Conservation (phyloP, 75 land plant genomes). For the Ceratopteris richardii region DNA sequence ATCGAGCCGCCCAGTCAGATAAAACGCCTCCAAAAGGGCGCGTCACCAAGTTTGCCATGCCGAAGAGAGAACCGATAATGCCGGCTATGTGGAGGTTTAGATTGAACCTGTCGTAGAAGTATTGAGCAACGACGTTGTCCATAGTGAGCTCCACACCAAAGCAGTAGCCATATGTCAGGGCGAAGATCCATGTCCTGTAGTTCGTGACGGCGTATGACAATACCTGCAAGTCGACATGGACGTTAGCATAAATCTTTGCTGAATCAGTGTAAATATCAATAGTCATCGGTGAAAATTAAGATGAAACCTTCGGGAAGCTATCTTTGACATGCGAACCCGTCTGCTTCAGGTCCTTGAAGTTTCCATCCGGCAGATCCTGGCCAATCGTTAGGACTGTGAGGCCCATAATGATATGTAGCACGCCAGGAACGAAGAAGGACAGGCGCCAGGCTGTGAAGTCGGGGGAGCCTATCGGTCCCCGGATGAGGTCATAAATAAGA, state of each 20-base stretch:
- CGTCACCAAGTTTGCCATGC: slow-evolving; percentile 57
- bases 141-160: slow-evolving; percentile 66
- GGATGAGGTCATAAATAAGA: slow-evolving; percentile 46
- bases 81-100: slow-evolving; percentile 68
- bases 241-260: neutral
- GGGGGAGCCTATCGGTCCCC: slow-evolving; percentile 21
- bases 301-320: slow-evolving; percentile 54
- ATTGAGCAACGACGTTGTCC: slow-evolving; percentile 59
- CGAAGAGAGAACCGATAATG: slow-evolving; percentile 51
- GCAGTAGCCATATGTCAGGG: slow-evolving; percentile 54
- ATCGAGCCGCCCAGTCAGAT: slow-evolving; percentile 38
- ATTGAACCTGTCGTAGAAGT: slow-evolving; percentile 59
- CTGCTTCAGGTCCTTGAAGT: slow-evolving; percentile 46
- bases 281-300: neutral
- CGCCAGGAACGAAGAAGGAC: slow-evolving; percentile 66
- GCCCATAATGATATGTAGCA: slow-evolving; percentile 51
- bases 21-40: slow-evolving; percentile 56
- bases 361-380: slow-evolving; percentile 76
- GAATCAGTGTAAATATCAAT: slow-evolving; percentile 2
- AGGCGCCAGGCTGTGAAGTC: slow-evolving; percentile 62
- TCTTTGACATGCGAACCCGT: slow-evolving; percentile 51
- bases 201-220: slow-evolving; percentile 48
- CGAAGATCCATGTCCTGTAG: slow-evolving; percentile 68
- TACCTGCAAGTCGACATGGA: slow-evolving; percentile 35
- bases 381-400: slow-evolving; percentile 52